Evolutionary conservation across 2,329 filamentous ascomycete genomes (phyloP), one percentile per base, ranked within the genome.

Genomic region (Aureobasidium sp.): DNA sequence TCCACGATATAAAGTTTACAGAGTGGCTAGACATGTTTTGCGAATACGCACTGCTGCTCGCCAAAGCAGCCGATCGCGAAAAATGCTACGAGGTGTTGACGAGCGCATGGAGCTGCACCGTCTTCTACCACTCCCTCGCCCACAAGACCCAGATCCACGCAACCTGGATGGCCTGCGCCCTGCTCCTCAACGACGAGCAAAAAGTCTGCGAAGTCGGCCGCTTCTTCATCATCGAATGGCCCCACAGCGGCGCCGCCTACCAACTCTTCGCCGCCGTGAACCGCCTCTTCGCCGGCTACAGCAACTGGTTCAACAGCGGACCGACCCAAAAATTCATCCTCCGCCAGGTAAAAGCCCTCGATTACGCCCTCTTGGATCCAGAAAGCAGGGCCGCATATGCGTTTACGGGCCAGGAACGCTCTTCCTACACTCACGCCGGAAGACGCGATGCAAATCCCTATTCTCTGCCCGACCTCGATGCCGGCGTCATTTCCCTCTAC

Each of bases 21-120:
- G 81, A 85, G 49, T 99, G 94, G 94, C 81, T 96, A 3, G 89
- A 95, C 66, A 80, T 96, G 0, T 96, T 99, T 70, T 81, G 95
- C 37, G 89, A 94, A 68, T 95, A 95, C 70, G 88, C 91, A 3
- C 79, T 96, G 50, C 79, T 86, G 5, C 81, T 94, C 33, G 88
- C 91, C 8, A 82, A 84, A 43, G 76, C 80, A 21, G 85, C 85
- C 35, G 83, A 87, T 50, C 78, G 82, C 15, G 80, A 86, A 43
- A 86, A 90, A 64, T 86, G 90, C 54, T 96, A 96, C 71, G 84
- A 87, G 54, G 84, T 90, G 8, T 86, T 95, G 66, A 84, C 91
- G 63, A 84, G 88, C 6, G 90, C 89, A 1, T 81, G 86, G 51
- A 63, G 90, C 68, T 90, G 90, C 15, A 91, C 88, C 57, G 84